Conservation (phyloP, 768 basidiomycete species). For the Tulasnella sp. region DNA sequence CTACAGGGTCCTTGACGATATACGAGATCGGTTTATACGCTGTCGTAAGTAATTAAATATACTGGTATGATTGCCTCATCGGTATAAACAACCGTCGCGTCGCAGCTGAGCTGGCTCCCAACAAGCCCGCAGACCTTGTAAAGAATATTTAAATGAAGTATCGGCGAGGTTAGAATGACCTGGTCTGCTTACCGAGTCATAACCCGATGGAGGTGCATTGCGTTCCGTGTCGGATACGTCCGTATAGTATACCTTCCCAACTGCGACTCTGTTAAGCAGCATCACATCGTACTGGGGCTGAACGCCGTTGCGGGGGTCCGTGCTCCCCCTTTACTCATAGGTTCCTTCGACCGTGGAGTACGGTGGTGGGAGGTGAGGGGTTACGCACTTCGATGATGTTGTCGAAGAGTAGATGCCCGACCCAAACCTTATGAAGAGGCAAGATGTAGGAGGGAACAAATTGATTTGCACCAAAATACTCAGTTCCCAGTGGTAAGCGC, state of each 20-base stretch:
- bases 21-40: no score
- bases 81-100: slow-evolving; percentile 1
- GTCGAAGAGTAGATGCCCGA: neutral
- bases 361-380: no score
- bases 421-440: neutral
- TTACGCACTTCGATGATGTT: neutral
- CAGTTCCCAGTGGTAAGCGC: neutral
- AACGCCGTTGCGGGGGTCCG: neutral
- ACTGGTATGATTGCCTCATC: neutral
- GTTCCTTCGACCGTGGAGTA: no score
- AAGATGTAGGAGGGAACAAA: neutral
- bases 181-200: neutral
- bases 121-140: neutral
- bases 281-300: neutral
- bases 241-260: slow-evolving; percentile 1
- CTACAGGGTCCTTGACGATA: no score
- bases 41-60: slow-evolving; percentile 4
- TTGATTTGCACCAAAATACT: neutral
- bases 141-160: neutral
- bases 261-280: neutral
- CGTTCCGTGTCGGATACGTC: neutral
- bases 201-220: neutral
- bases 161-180: no score
- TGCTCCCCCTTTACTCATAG: neutral
- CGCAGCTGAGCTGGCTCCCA: neutral